These are phyloP conservation scores for Phaeotremella fagi DNA, from an alignment of 768 basidiomycete species.

Conservation along the genomic window DNA sequence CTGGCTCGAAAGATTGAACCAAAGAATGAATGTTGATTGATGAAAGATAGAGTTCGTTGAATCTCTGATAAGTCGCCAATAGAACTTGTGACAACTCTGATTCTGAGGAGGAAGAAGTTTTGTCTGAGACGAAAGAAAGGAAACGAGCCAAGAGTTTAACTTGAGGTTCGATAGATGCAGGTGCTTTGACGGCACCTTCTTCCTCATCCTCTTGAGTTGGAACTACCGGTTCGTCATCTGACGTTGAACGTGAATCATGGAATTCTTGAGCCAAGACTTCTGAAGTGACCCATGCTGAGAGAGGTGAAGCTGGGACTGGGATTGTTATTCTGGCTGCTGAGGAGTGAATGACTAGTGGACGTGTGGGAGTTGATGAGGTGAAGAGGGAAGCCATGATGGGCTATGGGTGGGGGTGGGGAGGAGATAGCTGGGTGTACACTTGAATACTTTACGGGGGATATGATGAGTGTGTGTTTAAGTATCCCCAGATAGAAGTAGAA, in stretches of 20 bases:
- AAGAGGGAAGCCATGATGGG: constrained; percentile 44
- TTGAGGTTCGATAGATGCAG: constrained; percentile 58
- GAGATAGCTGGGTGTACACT: no score
- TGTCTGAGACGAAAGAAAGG: constrained; percentile 67
- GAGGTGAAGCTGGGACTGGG: constrained; percentile 68
- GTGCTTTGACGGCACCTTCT: constrained; percentile 50
- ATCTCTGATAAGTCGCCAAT: constrained; percentile 67
- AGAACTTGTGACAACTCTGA: constrained; percentile 55
- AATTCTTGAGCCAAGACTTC: constrained; percentile 90
- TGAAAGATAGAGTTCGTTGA: constrained; percentile 68
- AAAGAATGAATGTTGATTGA: constrained; percentile 76
- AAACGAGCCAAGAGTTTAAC: constrained; percentile 79
- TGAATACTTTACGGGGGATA: no score
- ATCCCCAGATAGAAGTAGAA: no score
- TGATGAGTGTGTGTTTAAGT: no score
- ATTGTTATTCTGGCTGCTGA: constrained; percentile 58
- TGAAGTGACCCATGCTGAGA: constrained; percentile 85
- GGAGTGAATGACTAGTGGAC: constrained; percentile 49
- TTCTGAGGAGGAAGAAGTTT: constrained; percentile 55
- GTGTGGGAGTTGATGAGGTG: constrained; percentile 39
- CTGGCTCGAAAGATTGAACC: constrained; percentile 66
- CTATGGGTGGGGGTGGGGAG: not conserved
- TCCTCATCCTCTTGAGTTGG: constrained; percentile 56
- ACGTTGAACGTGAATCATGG: constrained; percentile 53
- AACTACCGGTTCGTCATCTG: constrained; percentile 51